A percentile compares a stretch with the other conserved stretches of the same genome.
phyloP scores from a whole-genome alignment of 352 stramenopile genomes.

The Halophytophthora polymorphica region DNA sequence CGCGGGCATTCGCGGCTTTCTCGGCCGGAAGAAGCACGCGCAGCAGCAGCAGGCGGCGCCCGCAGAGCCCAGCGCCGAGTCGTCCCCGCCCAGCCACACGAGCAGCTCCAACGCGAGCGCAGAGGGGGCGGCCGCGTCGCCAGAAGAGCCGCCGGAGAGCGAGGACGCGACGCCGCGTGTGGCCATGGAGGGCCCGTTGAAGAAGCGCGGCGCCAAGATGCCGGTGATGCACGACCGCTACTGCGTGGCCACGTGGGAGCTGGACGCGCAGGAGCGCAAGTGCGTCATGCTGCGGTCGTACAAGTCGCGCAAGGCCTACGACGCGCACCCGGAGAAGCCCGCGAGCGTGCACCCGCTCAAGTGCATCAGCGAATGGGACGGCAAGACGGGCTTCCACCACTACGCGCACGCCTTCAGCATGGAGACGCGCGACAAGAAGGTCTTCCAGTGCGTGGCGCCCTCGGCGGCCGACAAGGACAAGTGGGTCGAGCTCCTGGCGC shows the following conservation, averaged over 20 bases:
- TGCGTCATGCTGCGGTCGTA: constrained; percentile 74
- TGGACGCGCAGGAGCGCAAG: constrained; percentile 41
- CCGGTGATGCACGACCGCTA: constrained; percentile 82
- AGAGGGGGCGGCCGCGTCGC: not conserved
- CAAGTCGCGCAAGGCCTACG: constrained; percentile 49
- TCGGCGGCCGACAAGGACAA: constrained; percentile 42
- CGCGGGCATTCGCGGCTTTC: not conserved
- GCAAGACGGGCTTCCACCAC: constrained; percentile 69
- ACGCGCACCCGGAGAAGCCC: constrained; percentile 43
- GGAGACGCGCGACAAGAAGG: constrained; percentile 68
- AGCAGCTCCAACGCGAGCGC: not conserved
- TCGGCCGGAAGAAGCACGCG: not conserved
- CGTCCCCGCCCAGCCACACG: not conserved
- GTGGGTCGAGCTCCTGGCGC: constrained; percentile 65
- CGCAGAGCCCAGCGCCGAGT: too few relatives aligned
- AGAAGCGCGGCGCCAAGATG: constrained; percentile 68
- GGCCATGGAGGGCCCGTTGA: constrained; percentile 65
- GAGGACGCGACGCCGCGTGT: not conserved
- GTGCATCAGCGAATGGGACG: constrained; percentile 74
- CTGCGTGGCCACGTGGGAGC: constrained; percentile 70
- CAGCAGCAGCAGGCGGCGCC: not conserved
- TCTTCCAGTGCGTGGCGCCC: constrained; percentile 72
- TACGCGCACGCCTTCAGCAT: constrained; percentile 73
- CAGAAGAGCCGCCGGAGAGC: too few relatives aligned
- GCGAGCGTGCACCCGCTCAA: constrained; percentile 60